phyloP scores from a whole-genome alignment of 129 eudicot species.

The Gnaphalium uliginosum region DNA sequence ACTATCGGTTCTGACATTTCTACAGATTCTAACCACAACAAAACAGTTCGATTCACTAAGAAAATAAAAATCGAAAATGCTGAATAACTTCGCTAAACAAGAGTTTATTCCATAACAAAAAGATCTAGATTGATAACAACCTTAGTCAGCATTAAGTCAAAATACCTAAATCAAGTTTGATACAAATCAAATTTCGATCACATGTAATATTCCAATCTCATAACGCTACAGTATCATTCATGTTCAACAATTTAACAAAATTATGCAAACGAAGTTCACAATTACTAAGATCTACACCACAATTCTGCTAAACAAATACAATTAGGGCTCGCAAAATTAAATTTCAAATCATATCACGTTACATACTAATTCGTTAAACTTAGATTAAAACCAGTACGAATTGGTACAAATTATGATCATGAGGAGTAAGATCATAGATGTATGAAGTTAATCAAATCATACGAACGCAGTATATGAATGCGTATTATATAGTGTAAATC shows the following conservation, averaged over 20 bases:
- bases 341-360: neutral
- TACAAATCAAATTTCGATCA: slow-evolving; percentile 18
- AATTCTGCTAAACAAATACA: neutral
- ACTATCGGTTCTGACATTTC: neutral
- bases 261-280: neutral
- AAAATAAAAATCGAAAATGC: neutral
- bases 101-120: neutral
- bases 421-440: slow-evolving; percentile 8
- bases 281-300: slow-evolving; percentile 9
- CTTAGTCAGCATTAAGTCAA: neutral
- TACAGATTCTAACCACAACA: neutral
- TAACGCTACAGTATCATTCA: slow-evolving; percentile 3
- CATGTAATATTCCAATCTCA: neutral
- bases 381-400: neutral
- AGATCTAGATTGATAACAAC: neutral
- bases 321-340: slow-evolving; percentile 24
- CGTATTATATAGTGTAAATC: neutral
- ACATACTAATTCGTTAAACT: neutral
- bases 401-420: neutral
- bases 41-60: neutral
- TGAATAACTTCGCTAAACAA: neutral
- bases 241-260: neutral
- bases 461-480: neutral
- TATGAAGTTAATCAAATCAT: neutral
- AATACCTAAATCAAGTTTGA: neutral